Percentiles rank a stretch among this genome's conserved stretches.
phyloP scores from a whole-genome alignment of 768 basidiomycete genomes.

The Rhodocollybia butyracea region DNA sequence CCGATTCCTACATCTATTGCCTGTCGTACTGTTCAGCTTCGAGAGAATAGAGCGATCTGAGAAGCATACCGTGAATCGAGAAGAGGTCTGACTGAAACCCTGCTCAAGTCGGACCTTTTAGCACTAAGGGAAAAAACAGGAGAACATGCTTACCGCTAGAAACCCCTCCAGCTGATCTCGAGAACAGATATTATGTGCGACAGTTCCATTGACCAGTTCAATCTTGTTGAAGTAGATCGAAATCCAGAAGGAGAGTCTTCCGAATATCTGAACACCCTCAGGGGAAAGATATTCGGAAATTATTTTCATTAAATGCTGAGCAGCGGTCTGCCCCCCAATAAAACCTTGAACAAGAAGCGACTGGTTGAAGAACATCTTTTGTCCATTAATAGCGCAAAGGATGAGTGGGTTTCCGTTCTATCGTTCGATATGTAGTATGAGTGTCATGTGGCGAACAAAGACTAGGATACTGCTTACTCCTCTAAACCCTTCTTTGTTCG shows the following conservation, averaged over 20 bases:
- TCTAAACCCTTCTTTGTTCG: constrained; percentile 52
- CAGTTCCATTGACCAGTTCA: constrained; percentile 48
- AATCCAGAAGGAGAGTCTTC: constrained; percentile 73
- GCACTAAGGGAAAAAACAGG: neutral
- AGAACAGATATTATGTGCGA: constrained; percentile 53
- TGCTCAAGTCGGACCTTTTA: constrained; percentile 13
- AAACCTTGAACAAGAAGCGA: constrained; percentile 60
- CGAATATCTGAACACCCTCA: constrained; percentile 58
- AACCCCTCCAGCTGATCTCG: constrained; percentile 70
- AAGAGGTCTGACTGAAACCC: constrained; percentile 74
- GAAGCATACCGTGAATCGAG: constrained; percentile 66
- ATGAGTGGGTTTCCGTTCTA: constrained; percentile 67
- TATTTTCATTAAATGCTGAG: constrained; percentile 62
- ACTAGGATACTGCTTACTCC: constrained; percentile 16
- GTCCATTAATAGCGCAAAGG: constrained; percentile 72
- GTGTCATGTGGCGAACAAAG: neutral
- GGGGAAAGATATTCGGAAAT: constrained; percentile 66
- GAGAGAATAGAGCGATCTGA: too few relatives aligned
- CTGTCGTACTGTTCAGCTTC: too few relatives aligned
- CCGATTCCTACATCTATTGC: constrained; percentile 66
- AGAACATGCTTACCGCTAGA: constrained; percentile 35
- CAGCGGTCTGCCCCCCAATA: constrained; percentile 61
- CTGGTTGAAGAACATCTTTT: constrained; percentile 62
- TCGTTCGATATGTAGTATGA: neutral
- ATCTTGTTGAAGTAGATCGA: constrained; percentile 67